Conservation (phyloP, 768 basidiomycete species). For the Serendipita sp. region DNA sequence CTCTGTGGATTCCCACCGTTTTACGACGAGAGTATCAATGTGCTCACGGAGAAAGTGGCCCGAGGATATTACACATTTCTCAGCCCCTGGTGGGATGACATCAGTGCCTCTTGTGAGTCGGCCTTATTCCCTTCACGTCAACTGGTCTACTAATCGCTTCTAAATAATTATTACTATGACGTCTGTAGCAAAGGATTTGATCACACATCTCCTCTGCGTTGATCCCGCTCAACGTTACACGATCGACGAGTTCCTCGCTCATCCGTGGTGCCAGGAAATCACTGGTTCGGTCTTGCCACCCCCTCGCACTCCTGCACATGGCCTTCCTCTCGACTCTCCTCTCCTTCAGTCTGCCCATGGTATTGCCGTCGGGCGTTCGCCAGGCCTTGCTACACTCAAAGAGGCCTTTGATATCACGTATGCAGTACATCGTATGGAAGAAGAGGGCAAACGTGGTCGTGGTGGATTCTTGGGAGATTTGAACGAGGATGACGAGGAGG, state of each 20-base stretch:
- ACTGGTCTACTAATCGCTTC: neutral
- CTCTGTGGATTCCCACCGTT: conserved; percentile 97
- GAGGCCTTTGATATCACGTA: conserved; percentile 99
- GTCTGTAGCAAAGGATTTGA: conserved; percentile 74
- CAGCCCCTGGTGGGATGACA: conserved; percentile 99
- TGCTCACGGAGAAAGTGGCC: conserved; percentile 95
- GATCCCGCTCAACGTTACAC: conserved; percentile 92
- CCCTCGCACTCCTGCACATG: conserved; percentile 23
- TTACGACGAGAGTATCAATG: conserved; percentile 97
- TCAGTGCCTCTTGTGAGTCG: conserved; percentile 53
- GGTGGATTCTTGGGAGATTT: conserved; percentile 72
- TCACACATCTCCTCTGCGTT: conserved; percentile 85
- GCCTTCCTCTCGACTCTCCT: conserved; percentile 69
- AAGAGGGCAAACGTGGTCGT: conserved; percentile 79
- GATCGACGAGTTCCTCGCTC: conserved; percentile 92
- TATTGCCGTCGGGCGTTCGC: conserved; percentile 65
- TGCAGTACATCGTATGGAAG: conserved; percentile 98
- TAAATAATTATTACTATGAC: conserved; percentile 9
- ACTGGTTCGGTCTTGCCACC: conserved; percentile 41
- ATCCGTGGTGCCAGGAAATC: conserved; percentile 81
- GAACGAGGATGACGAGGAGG: conserved; percentile 84
- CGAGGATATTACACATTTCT: conserved; percentile 95
- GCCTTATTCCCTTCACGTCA: neutral
- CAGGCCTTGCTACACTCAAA: conserved; percentile 82
- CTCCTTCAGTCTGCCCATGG: conserved; percentile 36